Conservation (phyloP, 2,329 filamentous ascomycete species). For the Verticillium albo-atrum region DNA sequence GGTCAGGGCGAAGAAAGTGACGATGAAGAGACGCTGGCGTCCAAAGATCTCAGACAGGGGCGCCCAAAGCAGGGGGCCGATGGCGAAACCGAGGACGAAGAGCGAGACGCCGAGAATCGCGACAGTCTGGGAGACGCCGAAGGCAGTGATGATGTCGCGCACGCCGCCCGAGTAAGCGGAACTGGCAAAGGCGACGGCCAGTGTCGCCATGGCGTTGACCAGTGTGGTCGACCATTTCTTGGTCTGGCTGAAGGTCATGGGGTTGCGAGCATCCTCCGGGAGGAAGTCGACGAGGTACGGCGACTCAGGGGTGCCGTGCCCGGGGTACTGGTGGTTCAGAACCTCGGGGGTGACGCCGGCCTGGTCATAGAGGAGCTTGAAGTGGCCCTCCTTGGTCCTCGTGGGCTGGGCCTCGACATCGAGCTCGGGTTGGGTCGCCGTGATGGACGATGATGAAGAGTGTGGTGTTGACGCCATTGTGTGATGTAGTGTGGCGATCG, state of each 20-base stretch:
- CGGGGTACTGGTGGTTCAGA: conserved; percentile 50
- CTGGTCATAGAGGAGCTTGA: conserved; percentile 48
- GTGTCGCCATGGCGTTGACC: conserved; percentile 60
- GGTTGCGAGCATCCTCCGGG: conserved; percentile 61
- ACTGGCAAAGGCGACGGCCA: conserved; percentile 66
- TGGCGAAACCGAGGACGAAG: conserved; percentile 58
- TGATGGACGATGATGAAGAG: conserved; percentile 21
- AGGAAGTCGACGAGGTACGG: conserved; percentile 68
- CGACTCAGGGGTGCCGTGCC: conserved; percentile 60
- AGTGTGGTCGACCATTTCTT: conserved; percentile 65
- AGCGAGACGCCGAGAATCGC: conserved; percentile 59
- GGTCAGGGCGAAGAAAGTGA: conserved; percentile 52
- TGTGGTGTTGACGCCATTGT: conserved; percentile 11
- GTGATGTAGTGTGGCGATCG: neutral
- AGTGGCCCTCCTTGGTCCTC: conserved; percentile 23
- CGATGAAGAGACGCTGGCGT: conserved; percentile 54
- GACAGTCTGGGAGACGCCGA: conserved; percentile 45
- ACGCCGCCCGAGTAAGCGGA: conserved; percentile 62
- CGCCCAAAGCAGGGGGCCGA: conserved; percentile 63
- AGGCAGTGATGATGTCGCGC: conserved; percentile 47
- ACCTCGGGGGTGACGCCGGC: conserved; percentile 53
- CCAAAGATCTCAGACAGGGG: conserved; percentile 62
- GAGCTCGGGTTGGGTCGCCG: conserved; percentile 24
- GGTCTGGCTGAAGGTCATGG: conserved; percentile 49
- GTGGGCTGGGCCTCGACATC: conserved; percentile 37